A percentile compares a stretch with the other conserved stretches of the same genome.
Evolutionary conservation across 345 rosid species (phyloP).

Genomic region (Alliaria petiolata): DNA sequence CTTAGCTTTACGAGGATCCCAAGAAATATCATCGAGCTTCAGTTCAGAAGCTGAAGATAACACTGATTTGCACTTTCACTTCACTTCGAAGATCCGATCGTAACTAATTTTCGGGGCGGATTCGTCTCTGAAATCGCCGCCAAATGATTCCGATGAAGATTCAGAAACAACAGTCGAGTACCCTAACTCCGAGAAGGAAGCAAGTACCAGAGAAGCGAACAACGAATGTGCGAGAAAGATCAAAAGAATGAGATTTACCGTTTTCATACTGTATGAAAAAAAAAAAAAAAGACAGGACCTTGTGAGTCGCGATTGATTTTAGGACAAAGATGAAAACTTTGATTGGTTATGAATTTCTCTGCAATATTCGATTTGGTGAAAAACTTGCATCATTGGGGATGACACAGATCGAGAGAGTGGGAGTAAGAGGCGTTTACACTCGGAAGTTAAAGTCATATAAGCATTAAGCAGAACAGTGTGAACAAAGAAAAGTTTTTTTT

Average conservation of each 20-base stretch:
- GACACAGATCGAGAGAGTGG: constrained; percentile 10
- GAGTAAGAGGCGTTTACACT: constrained; percentile 9
- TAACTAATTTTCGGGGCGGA: constrained; percentile 38
- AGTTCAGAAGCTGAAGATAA: constrained; percentile 61
- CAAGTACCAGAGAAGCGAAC: neutral
- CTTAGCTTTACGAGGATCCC: constrained; percentile 34
- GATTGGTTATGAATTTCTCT: neutral
- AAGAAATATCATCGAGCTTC: constrained; percentile 28
- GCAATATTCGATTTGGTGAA: constrained; percentile 18
- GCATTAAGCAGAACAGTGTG: neutral
- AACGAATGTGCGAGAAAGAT: neutral
- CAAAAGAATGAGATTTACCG: constrained; percentile 14
- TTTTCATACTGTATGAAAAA: no score
- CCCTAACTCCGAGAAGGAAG: constrained; percentile 5
- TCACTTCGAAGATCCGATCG: constrained; percentile 64
- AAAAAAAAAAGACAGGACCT: constrained; percentile 31
- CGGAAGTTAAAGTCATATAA: neutral
- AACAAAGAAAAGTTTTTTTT: constrained; percentile 17
- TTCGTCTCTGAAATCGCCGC: constrained; percentile 18
- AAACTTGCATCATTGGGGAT: no score
- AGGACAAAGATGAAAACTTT: constrained; percentile 11
- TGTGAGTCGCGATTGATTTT: neutral
- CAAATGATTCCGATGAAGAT: neutral
- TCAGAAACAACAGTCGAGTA: neutral
- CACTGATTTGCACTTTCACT: constrained; percentile 48